Conservation (phyloP, 2,329 filamentous ascomycete species). For the Metarhizium rileyi region DNA sequence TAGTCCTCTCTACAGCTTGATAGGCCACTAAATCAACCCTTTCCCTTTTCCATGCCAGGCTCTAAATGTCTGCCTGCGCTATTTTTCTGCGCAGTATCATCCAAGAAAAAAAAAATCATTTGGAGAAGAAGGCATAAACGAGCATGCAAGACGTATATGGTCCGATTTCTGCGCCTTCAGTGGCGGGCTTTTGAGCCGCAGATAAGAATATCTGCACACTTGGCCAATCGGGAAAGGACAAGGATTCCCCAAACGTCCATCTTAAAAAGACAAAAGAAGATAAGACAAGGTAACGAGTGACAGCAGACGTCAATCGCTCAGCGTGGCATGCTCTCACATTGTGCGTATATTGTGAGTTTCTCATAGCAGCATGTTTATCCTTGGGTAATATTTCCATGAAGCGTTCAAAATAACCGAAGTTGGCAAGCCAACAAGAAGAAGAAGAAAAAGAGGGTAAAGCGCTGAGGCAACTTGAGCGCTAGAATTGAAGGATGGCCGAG, state of each 20-base stretch:
- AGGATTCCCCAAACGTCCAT: not conserved
- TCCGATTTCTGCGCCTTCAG: not conserved
- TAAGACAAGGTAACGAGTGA: not conserved
- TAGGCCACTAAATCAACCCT: not conserved
- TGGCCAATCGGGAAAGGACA: not conserved
- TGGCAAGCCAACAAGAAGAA: not conserved
- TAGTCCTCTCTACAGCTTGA: not conserved
- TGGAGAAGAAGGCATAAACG: not conserved
- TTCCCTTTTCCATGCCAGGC: not conserved
- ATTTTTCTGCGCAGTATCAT: not conserved
- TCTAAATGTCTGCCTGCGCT: not conserved
- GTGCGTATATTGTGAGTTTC: slow-evolving; percentile 1
- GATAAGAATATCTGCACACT: not conserved
- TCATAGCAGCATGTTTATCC: slow-evolving; percentile 7
- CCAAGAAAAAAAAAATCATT: not conserved
- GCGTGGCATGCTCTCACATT: not conserved
- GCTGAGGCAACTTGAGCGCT: not conserved
- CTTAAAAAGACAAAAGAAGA: not conserved
- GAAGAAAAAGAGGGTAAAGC: not conserved
- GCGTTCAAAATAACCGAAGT: not conserved
- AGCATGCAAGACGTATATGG: not conserved
- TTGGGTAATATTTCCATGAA: not conserved
- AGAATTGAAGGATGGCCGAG: not conserved
- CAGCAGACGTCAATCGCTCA: not conserved
- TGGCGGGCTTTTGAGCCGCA: not conserved